Evolutionary conservation across 2,329 filamentous ascomycete species (phyloP), one percentile per base, ranked within the genome.

Genomic region (Aspergillus udagawae): DNA sequence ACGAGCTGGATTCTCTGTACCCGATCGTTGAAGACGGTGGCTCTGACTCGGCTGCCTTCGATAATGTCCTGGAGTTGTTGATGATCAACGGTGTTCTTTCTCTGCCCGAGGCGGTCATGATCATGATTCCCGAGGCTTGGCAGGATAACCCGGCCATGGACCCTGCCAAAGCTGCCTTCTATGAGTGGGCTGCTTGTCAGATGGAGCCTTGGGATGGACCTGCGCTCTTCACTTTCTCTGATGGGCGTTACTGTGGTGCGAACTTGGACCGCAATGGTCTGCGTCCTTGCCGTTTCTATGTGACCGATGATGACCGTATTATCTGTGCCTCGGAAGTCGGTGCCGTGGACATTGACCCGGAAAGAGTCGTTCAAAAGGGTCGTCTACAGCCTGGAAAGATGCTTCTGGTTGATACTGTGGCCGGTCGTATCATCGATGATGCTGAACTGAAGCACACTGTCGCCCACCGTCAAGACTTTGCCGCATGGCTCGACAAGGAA

Each of bases 201-300:
- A 97, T 97, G 93, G 93, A 97, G 80, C 92, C 93, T 17, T 97
- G 93, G 93, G 93, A 97, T 76, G 93, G 93, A 20, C 93, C 93
- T 35, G 93, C 93, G 55, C 85, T 97, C 32, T 97, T 97, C 81
- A 97, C 92, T 6, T 97, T 97, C 77, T 91, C 93, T 28, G 93
- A 97, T 74, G 93, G 93, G 60, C 88, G 93, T 61, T 97, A 94
- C 82, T 97, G 93, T 70, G 93, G 93, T 83, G 93, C 93, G 65
- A 97, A 97, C 75, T 83, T 97, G 25, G 93, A 97, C 79, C 87
- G 93, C 76, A 97, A 97, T 71, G 93, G 93, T 77, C 84, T 97
- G 53, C 87, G 93, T 66, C 93, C 93, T 69, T 97, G 93, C 82
- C 88, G 93, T 78, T 97, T 93, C 84, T 97, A 97, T 74, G 88